phyloP scores from a whole-genome alignment of 225 moss, liverwort and hornwort genomes.

The Sphagnum contortum region DNA sequence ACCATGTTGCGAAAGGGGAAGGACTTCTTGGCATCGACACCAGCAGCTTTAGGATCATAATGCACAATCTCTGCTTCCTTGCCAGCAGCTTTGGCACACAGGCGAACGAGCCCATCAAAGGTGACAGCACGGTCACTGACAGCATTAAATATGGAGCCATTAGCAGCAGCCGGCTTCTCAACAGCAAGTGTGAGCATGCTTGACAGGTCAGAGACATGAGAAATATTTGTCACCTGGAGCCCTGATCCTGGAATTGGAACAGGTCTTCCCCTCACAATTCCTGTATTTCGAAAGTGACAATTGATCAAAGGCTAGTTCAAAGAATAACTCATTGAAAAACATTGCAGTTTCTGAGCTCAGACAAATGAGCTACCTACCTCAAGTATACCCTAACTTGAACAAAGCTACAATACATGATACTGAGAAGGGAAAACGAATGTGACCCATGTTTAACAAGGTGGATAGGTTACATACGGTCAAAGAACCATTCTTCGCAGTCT shows the following conservation, averaged over 20 bases:
- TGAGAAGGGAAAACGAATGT: background rate
- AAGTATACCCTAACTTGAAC: too few species aligned
- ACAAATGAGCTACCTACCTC: too few species aligned
- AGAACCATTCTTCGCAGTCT: slow-evolving; percentile 99
- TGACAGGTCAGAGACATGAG: slow-evolving; percentile 84
- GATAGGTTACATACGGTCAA: slow-evolving; percentile 61
- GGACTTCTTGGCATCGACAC: slow-evolving; percentile 88
- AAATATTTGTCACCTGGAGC: slow-evolving; percentile 81
- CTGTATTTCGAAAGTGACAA: slow-evolving; percentile 18
- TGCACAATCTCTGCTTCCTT: slow-evolving; percentile 68
- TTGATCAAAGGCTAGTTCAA: background rate
- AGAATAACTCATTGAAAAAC: background rate
- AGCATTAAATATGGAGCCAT: slow-evolving; percentile 80
- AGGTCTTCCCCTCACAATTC: slow-evolving; percentile 84
- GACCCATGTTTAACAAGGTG: background rate
- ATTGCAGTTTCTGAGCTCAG: too few species aligned
- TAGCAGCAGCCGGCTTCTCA: slow-evolving; percentile 76
- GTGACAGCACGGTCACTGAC: slow-evolving; percentile 77
- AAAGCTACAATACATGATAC: too few species aligned
- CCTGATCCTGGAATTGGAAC: slow-evolving; percentile 83
- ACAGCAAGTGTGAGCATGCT: slow-evolving; percentile 85
- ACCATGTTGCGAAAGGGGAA: slow-evolving; percentile 96
- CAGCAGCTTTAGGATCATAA: slow-evolving; percentile 83
- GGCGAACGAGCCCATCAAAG: slow-evolving; percentile 64
- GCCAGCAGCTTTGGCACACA: slow-evolving; percentile 79